Evolutionary conservation across 208 protist genomes (phyloP).

Genomic region (Crithidia brevicula): DNA sequence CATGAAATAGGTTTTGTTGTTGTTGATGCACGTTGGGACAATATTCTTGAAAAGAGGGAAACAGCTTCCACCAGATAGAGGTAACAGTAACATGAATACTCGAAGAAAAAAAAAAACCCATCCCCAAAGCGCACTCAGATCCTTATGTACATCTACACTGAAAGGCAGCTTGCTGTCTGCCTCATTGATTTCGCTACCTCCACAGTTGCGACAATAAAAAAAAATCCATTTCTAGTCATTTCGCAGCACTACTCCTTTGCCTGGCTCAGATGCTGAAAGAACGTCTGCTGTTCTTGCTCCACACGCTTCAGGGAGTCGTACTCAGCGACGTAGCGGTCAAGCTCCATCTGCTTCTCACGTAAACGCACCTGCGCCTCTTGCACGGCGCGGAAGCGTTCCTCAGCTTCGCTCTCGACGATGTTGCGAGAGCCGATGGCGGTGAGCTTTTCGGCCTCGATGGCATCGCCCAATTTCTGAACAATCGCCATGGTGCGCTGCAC

Average conservation of each 20-base stretch:
- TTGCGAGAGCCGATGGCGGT: constrained; percentile 87
- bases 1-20: no score
- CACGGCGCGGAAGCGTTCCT: constrained; percentile 75
- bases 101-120: no score
- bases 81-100: no score
- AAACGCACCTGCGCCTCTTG: constrained; percentile 86
- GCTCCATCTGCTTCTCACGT: constrained; percentile 88
- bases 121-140: no score
- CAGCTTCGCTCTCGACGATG: constrained; percentile 88
- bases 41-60: no score
- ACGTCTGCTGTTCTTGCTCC: constrained; percentile 81
- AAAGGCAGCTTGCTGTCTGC: no score
- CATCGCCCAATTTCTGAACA: constrained; percentile 74
- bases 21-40: no score
- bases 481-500: constrained; percentile 85
- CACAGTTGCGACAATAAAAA: background rate
- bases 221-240: background rate
- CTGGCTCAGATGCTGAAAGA: constrained; percentile 82
- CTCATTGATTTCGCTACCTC: no score
- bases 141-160: no score
- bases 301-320: constrained; percentile 87
- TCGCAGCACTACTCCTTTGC: constrained; percentile 49
- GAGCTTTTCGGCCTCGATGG: constrained; percentile 89
- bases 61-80: no score
- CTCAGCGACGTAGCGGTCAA: constrained; percentile 89